phyloP scores from a whole-genome alignment of 805 yeast genomes.

The Metschnikowia santaceciliae region DNA sequence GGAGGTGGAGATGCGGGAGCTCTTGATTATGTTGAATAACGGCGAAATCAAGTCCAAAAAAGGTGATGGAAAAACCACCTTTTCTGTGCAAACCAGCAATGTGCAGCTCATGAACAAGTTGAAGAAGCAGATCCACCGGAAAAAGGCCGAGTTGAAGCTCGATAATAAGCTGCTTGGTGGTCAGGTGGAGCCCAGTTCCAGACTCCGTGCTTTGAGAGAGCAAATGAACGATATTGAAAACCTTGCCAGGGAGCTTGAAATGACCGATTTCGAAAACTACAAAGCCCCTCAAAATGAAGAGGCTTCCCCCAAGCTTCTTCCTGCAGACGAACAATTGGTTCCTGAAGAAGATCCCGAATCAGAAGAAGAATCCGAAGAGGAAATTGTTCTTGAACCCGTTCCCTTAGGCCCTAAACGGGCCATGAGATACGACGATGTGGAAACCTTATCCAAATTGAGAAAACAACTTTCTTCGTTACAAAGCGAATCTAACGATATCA shows the following conservation, averaged over 20 bases:
- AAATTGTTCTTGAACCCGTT: constrained; percentile 16
- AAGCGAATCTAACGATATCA: constrained; percentile 69
- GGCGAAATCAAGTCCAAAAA: constrained; percentile 33
- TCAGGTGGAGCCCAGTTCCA: constrained; percentile 69
- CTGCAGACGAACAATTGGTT: not conserved
- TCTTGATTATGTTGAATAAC: constrained; percentile 58
- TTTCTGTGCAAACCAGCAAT: constrained; percentile 31
- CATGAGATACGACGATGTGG: constrained; percentile 48
- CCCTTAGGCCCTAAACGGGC: constrained; percentile 36
- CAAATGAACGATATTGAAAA: constrained; percentile 81
- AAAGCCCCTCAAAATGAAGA: constrained; percentile 10
- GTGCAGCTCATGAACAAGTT: constrained; percentile 38
- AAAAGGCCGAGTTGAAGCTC: constrained; percentile 43
- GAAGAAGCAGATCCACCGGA: constrained; percentile 43
- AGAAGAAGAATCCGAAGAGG: constrained; percentile 7
- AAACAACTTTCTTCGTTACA: constrained; percentile 60
- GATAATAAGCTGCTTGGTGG: constrained; percentile 47
- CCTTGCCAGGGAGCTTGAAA: constrained; percentile 82
- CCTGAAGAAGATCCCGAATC: not conserved
- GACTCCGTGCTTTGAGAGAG: constrained; percentile 70
- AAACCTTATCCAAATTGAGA: constrained; percentile 52
- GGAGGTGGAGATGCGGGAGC: constrained; percentile 72
- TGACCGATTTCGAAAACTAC: constrained; percentile 65
- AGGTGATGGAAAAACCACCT: constrained; percentile 33
- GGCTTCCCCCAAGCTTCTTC: not conserved